Conservation (phyloP, 2,329 filamentous ascomycete species). For the Nothophaeocryptopus gaeumannii region DNA sequence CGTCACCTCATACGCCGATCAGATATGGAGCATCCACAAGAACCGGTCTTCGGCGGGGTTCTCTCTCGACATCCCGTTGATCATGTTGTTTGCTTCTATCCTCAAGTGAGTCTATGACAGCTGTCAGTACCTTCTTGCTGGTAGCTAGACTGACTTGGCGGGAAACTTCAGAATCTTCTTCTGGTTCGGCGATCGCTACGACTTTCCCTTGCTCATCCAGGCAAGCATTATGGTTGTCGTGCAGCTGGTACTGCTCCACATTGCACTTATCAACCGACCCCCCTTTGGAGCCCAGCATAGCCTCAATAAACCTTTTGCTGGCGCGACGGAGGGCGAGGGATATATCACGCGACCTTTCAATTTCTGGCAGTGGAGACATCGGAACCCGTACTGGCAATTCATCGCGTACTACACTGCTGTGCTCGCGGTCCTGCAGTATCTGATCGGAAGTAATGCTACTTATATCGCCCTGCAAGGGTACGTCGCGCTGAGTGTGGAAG, state of each 20-base stretch:
- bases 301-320: constrained; percentile 59
- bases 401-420: constrained; percentile 63
- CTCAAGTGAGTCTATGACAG: constrained; percentile 49
- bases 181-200: constrained; percentile 63
- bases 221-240: constrained; percentile 59
- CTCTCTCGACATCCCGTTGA: constrained; percentile 64
- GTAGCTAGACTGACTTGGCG: constrained; percentile 48
- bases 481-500: constrained; percentile 74
- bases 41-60: constrained; percentile 60
- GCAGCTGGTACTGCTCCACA: constrained; percentile 58
- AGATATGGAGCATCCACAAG: constrained; percentile 63
- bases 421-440: constrained; percentile 63
- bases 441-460: constrained; percentile 57
- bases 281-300: constrained; percentile 36
- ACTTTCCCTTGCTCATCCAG: constrained; percentile 57
- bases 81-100: constrained; percentile 64
- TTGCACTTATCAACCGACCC: constrained; percentile 58
- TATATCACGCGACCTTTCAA: constrained; percentile 62
- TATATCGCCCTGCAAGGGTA: constrained; percentile 71
- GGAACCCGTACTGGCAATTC: constrained; percentile 78
- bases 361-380: constrained; percentile 79
- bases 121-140: background rate
- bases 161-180: constrained; percentile 57
- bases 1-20: constrained; percentile 64
- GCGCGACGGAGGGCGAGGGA: constrained; percentile 43